Evolutionary conservation across 2,329 filamentous ascomycete species (phyloP).

Genomic region (Colletotrichum endophyticum): DNA sequence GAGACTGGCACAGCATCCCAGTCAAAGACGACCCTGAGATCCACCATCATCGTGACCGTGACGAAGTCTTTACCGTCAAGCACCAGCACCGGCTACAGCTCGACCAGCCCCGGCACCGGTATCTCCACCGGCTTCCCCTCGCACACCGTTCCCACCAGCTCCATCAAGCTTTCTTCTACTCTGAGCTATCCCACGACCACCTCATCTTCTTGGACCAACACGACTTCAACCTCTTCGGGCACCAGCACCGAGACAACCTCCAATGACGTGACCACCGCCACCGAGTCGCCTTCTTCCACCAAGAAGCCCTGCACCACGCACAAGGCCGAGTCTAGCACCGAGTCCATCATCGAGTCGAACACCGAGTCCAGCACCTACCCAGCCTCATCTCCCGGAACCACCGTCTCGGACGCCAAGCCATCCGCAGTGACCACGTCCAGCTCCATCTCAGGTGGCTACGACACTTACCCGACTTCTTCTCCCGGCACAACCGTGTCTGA

Average conservation of each 20-base stretch:
- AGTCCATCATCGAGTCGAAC: neutral
- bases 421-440: neutral
- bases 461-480: neutral
- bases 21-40: neutral
- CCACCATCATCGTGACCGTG: constrained; percentile 8
- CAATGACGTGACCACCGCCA: too few species aligned
- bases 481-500: neutral
- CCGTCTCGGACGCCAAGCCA: neutral
- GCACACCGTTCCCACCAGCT: neutral
- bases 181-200: constrained; percentile 8
- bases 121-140: neutral
- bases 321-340: neutral
- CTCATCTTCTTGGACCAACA: neutral
- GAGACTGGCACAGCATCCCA: neutral
- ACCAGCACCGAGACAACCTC: neutral
- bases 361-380: neutral
- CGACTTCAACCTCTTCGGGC: neutral
- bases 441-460: neutral
- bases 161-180: constrained; percentile 6
- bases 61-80: neutral
- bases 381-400: neutral
- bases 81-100: neutral
- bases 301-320: neutral
- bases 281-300: neutral
- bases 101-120: neutral